phyloP scores from a whole-genome alignment of 371 early-diverging fungal genomes.

The Mucor piriformis region DNA sequence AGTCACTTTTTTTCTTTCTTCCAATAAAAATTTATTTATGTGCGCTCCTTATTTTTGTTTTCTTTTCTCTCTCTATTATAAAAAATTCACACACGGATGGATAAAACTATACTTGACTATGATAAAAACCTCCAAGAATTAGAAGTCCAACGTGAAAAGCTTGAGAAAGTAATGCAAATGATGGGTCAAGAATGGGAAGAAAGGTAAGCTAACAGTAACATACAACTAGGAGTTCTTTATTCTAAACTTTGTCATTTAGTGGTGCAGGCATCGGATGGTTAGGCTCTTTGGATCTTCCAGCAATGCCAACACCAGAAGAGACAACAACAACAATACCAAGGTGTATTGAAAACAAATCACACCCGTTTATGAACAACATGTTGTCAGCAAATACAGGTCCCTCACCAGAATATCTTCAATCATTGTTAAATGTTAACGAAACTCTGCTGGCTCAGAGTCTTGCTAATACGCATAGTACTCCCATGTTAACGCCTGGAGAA shows the following conservation, averaged over 20 bases:
- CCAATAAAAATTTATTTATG: background rate
- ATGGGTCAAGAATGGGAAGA: constrained; percentile 59
- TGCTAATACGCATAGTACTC: constrained; percentile 16
- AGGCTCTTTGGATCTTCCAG: constrained; percentile 33
- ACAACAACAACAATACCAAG: background rate
- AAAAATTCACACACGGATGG: constrained; percentile 26
- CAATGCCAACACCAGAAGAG: background rate
- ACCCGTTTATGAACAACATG: constrained; percentile 18
- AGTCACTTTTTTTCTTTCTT: background rate
- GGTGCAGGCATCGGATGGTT: constrained; percentile 57
- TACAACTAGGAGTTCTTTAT: background rate
- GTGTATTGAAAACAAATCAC: background rate
- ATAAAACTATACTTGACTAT: constrained; percentile 48
- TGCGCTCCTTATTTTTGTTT: background rate
- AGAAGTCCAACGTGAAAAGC: constrained; percentile 45
- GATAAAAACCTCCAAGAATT: constrained; percentile 50
- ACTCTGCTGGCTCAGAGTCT: constrained; percentile 44
- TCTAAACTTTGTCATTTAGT: constrained; percentile 26
- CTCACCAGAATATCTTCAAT: constrained; percentile 42
- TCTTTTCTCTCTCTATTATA: background rate
- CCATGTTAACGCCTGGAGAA: constrained; percentile 20
- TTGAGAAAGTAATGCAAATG: constrained; percentile 45
- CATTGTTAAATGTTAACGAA: constrained; percentile 40
- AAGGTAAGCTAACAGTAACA: constrained; percentile 30
- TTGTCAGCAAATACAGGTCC: constrained; percentile 26